Conservation (phyloP, 495 filamentous ascomycete genomes). For the Tuber indicum region DNA sequence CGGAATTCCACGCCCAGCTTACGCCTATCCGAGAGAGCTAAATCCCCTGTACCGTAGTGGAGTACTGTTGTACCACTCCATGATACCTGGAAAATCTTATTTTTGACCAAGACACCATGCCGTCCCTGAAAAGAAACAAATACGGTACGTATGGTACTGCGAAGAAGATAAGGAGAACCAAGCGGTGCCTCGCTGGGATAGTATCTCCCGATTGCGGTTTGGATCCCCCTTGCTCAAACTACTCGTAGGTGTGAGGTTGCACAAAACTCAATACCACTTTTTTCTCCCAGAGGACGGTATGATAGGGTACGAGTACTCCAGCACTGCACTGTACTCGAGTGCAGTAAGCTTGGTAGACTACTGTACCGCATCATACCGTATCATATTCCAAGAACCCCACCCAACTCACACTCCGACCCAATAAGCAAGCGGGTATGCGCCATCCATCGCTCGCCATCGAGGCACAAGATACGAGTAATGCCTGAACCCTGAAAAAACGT, state of each 20-base stretch:
- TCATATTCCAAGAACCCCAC: background rate
- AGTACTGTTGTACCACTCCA: background rate
- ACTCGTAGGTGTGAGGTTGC: background rate
- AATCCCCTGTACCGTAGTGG: background rate
- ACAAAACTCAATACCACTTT: background rate
- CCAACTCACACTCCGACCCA: background rate
- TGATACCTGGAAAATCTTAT: conserved; percentile 5
- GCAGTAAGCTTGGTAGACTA: background rate
- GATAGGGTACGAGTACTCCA: background rate
- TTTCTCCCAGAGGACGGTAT: background rate
- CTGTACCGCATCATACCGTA: background rate
- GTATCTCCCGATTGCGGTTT: background rate
- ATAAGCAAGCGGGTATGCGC: background rate
- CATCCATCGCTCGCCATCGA: background rate
- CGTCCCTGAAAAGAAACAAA: conserved; percentile 4
- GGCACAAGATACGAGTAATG: background rate
- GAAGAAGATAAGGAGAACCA: background rate
- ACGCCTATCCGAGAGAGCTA: conserved; percentile 1
- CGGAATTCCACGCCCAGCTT: background rate
- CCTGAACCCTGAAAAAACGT: background rate
- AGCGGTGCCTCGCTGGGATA: background rate
- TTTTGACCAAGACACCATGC: conserved; percentile 1
- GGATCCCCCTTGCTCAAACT: background rate
- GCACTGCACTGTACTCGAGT: too few relatives aligned
- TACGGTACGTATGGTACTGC: background rate